Percentiles rank a stretch among this genome's conserved stretches.
phyloP scores from a whole-genome alignment of 2,329 filamentous ascomycete genomes.

The Botrytis deweyae region DNA sequence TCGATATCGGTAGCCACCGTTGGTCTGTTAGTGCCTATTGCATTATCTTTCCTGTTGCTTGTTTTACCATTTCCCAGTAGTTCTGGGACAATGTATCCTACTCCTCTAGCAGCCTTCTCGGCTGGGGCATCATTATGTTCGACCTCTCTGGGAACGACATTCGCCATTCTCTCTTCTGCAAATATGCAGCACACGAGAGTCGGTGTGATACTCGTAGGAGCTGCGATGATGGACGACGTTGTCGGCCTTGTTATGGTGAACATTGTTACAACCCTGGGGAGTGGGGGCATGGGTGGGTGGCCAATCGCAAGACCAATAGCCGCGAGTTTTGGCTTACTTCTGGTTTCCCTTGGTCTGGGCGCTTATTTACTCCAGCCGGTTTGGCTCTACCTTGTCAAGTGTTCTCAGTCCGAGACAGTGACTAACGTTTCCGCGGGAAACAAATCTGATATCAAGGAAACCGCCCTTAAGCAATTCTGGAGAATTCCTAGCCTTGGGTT shows the following conservation, averaged over 20 bases:
- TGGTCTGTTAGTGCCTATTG: constrained; percentile 64
- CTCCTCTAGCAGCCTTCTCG: constrained; percentile 54
- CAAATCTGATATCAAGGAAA: neutral
- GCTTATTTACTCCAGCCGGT: constrained; percentile 27
- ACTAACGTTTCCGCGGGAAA: neutral
- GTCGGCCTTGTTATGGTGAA: constrained; percentile 75
- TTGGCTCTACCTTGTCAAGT: constrained; percentile 17
- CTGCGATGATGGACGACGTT: constrained; percentile 81
- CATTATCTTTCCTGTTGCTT: constrained; percentile 56
- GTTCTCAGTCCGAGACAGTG: neutral
- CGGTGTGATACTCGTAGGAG: constrained; percentile 64
- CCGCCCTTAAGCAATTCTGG: neutral
- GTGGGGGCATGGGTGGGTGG: constrained; percentile 24
- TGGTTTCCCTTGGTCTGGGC: constrained; percentile 24
- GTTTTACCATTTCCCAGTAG: constrained; percentile 30
- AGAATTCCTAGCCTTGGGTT: constrained; percentile 27
- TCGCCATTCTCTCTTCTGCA: constrained; percentile 62
- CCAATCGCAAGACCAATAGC: constrained; percentile 28
- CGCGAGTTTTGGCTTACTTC: constrained; percentile 32
- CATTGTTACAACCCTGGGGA: constrained; percentile 65
- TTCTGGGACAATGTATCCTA: constrained; percentile 26
- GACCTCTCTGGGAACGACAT: constrained; percentile 72
- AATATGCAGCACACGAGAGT: constrained; percentile 53
- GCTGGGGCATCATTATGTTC: constrained; percentile 72
- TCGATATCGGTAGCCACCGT: constrained; percentile 63